A percentile compares a stretch with the other conserved stretches of the same genome.
Evolutionary conservation across 176 grass and related monocot species (phyloP).

Genomic region (Phragmites australis): DNA sequence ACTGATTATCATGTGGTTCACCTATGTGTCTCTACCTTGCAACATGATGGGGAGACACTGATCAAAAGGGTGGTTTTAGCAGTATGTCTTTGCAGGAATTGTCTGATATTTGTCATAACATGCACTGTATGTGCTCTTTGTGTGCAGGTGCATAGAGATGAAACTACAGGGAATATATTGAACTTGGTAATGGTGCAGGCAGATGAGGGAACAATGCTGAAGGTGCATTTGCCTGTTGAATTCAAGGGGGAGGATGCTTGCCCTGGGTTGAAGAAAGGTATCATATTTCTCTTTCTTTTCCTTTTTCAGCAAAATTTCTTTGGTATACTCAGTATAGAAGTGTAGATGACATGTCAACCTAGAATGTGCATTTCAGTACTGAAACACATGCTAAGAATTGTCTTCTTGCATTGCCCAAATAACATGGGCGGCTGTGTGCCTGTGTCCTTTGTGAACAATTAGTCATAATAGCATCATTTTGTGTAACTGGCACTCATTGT

Average conservation of each 20-base stretch:
- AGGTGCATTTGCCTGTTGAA: constrained; percentile 70
- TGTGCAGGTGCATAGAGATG: constrained; percentile 68
- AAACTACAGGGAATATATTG: constrained; percentile 69
- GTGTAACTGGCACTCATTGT: not conserved
- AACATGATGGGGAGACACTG: not conserved
- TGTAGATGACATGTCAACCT: not conserved
- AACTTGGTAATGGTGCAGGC: constrained; percentile 88
- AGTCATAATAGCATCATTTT: not conserved
- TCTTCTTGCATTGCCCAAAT: not conserved
- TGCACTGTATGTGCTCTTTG: constrained; percentile 6
- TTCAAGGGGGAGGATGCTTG: constrained; percentile 82
- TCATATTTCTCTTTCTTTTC: constrained; percentile 2
- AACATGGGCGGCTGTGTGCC: not conserved
- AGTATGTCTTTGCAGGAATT: not conserved
- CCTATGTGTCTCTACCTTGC: not conserved
- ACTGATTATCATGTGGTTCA: not conserved
- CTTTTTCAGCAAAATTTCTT: not conserved
- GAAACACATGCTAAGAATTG: not conserved
- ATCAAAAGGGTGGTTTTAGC: not conserved
- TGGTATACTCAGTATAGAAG: not conserved
- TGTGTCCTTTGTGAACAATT: not conserved
- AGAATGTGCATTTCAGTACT: not conserved
- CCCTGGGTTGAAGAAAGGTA: constrained; percentile 91
- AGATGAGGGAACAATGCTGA: constrained; percentile 65
- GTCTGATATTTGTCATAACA: not conserved